These are phyloP conservation scores for Rhizopogon sp. DNA, from an alignment of 768 basidiomycete species.

Conservation along the genomic window DNA sequence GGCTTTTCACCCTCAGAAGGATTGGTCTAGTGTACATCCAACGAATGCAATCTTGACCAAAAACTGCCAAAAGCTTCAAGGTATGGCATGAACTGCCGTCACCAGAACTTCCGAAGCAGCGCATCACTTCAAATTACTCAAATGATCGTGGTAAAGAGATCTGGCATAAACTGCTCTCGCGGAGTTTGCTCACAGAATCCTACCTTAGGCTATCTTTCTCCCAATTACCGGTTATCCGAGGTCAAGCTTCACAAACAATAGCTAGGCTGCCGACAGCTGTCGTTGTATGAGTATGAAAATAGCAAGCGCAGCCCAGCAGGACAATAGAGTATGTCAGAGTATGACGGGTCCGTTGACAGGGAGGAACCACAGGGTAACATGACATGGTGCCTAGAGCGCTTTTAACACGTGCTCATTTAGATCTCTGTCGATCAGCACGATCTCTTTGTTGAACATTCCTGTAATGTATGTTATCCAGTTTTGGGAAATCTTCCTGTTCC, in stretches of 20 bases:
- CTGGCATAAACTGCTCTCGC: conserved; percentile 25
- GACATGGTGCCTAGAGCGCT: not conserved
- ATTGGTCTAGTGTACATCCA: not conserved
- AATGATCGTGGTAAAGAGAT: conserved; percentile 8
- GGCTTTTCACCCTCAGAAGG: not conserved
- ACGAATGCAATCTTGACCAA: not conserved
- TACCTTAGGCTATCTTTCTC: not conserved
- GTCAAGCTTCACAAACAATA: conserved; percentile 6
- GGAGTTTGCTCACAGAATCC: conserved; percentile 8
- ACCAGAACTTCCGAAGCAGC: not conserved
- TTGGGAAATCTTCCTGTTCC: too few species aligned
- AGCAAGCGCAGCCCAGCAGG: not conserved
- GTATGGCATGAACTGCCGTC: not conserved
- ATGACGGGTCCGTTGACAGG: not conserved
- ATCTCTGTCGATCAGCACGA: not conserved
- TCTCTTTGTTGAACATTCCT: too few species aligned
- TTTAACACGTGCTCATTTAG: not conserved
- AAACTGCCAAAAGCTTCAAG: not conserved
- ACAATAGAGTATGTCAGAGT: not conserved
- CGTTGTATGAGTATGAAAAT: not conserved
- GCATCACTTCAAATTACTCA: conserved; percentile 2
- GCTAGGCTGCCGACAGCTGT: not conserved
- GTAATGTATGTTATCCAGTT: too few species aligned
- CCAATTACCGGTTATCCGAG: not conserved
- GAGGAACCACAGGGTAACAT: not conserved